Conservation (phyloP, 768 basidiomycete genomes). For the Asterophora lycoperdoides region DNA sequence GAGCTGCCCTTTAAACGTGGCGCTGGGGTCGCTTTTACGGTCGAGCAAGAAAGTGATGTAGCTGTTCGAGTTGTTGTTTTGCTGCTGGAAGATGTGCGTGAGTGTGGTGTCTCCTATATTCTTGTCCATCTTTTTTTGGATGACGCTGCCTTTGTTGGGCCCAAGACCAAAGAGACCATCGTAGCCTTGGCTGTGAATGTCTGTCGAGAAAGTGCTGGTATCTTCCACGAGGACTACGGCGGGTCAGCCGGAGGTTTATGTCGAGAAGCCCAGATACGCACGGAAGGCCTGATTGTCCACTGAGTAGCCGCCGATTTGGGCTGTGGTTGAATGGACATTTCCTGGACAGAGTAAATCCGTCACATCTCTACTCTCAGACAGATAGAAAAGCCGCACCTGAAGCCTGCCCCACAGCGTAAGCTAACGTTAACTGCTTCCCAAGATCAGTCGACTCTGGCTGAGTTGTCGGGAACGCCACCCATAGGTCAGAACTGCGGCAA, state of each 20-base stretch:
- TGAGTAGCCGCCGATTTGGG: conserved; percentile 53
- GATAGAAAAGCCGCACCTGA: conserved; percentile 34
- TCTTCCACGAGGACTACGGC: conserved; percentile 57
- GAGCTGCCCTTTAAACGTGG: conserved; percentile 43
- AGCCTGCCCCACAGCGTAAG: conserved; percentile 69
- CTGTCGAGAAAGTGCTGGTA: conserved; percentile 56
- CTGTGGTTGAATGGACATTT: conserved; percentile 46
- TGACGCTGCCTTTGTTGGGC: conserved; percentile 66
- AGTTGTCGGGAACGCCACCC: conserved; percentile 51
- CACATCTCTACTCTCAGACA: not conserved
- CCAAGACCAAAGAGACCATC: conserved; percentile 75
- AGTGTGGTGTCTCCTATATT: conserved; percentile 54
- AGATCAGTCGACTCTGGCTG: conserved; percentile 50
- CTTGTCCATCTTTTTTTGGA: conserved; percentile 51
- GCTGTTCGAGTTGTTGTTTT: conserved; percentile 44
- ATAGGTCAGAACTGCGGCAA: conserved; percentile 61
- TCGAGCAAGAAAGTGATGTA: conserved; percentile 69
- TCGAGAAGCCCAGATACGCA: conserved; percentile 29
- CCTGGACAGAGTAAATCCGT: conserved; percentile 33
- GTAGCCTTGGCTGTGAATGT: conserved; percentile 59
- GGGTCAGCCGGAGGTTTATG: conserved; percentile 2
- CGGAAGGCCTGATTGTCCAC: conserved; percentile 65
- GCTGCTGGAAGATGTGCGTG: conserved; percentile 58
- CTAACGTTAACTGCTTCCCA: conserved; percentile 50
- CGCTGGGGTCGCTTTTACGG: conserved; percentile 51